Evolutionary conservation across 306 rosid genomes (phyloP).

Genomic region (Quercus wislizeni): DNA sequence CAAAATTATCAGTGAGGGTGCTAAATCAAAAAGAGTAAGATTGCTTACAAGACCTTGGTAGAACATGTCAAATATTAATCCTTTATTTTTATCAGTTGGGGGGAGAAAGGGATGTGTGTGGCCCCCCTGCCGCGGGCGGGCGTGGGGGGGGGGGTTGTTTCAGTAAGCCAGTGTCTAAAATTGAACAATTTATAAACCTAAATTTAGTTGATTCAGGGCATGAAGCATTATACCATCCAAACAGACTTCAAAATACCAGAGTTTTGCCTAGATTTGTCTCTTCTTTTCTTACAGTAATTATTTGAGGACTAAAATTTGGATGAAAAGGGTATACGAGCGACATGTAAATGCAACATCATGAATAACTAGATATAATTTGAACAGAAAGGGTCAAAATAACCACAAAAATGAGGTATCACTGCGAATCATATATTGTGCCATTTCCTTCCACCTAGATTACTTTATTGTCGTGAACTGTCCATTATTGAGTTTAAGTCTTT

Average conservation of each 20-base stretch:
- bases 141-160: background rate
- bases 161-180: background rate
- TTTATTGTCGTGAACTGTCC: too few species aligned
- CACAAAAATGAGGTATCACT: background rate
- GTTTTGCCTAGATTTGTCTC: background rate
- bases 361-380: conserved; percentile 1
- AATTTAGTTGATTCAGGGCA: background rate
- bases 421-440: background rate
- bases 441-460: background rate
- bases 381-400: background rate
- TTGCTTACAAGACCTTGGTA: background rate
- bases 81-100: background rate
- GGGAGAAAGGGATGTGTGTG: too few species aligned
- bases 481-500: too few species aligned
- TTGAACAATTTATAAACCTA: background rate
- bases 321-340: background rate
- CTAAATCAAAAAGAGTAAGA: background rate
- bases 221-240: background rate
- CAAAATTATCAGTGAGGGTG: background rate
- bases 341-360: background rate
- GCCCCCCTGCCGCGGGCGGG: too few species aligned
- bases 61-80: background rate
- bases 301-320: background rate
- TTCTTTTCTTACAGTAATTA: background rate
- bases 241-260: background rate